Percentiles rank a stretch among this genome's conserved stretches.
These are phyloP conservation scores for Juncus effusus DNA, from an alignment of 176 grass and related monocot genomes.

Conservation along the genomic window DNA sequence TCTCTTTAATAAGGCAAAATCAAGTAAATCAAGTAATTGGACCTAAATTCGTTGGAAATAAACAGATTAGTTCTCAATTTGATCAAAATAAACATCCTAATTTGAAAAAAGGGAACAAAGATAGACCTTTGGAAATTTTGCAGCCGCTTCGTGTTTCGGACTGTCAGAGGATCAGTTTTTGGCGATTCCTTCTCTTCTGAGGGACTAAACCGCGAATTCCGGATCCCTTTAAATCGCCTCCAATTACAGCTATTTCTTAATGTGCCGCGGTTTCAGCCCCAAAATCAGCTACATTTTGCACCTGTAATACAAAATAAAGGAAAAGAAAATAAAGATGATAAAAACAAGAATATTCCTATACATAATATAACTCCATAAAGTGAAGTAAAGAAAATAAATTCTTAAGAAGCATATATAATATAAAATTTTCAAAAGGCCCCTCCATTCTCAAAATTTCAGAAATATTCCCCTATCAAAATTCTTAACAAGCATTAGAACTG, in stretches of 20 bases:
- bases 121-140: too few relatives aligned
- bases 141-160: too few relatives aligned
- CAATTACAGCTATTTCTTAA: conserved; percentile 89
- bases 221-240: conserved; percentile 97
- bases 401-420: neutral
- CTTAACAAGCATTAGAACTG: neutral
- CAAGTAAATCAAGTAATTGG: too few relatives aligned
- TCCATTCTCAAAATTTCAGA: neutral
- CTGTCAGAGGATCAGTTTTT: too few relatives aligned
- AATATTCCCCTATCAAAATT: neutral
- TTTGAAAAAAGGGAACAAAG: too few relatives aligned
- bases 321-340: conserved; percentile 28
- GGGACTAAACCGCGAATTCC: conserved; percentile 40
- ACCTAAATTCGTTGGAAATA: too few relatives aligned
- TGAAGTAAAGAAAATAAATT: neutral
- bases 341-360: conserved; percentile 41
- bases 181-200: too few relatives aligned
- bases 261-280: conserved; percentile 85
- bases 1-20: too few relatives aligned
- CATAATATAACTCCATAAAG: conserved; percentile 10
- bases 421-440: neutral
- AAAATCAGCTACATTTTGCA: conserved; percentile 80
- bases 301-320: conserved; percentile 38
- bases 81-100: too few relatives aligned
- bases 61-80: too few relatives aligned